Conservation (phyloP, 2,329 filamentous ascomycete species). For the Scleromitrula shiraiana region DNA sequence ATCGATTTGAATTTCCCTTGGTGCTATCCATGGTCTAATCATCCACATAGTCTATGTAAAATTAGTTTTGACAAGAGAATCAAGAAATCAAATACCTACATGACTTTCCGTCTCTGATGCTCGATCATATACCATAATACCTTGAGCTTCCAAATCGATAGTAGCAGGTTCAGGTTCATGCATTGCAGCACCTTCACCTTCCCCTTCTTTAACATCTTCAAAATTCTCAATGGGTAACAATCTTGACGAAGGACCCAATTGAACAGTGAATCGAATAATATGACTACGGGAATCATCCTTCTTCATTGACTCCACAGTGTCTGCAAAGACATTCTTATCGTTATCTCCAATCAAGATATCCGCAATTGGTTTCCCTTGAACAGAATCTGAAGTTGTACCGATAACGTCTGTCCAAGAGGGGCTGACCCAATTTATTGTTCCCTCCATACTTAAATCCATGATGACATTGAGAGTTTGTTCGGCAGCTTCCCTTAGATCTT, state of each 20-base stretch:
- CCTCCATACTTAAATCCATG: constrained; percentile 84
- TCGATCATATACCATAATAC: constrained; percentile 95
- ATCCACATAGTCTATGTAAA: constrained; percentile 90
- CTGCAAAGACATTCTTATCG: constrained; percentile 71
- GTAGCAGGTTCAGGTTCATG: constrained; percentile 37
- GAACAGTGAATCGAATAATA: constrained; percentile 73
- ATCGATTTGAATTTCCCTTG: constrained; percentile 92
- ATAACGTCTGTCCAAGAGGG: constrained; percentile 93
- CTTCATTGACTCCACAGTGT: constrained; percentile 81
- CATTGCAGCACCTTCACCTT: constrained; percentile 27
- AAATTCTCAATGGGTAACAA: constrained; percentile 39
- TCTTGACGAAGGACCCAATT: constrained; percentile 61
- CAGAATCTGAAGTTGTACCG: constrained; percentile 63
- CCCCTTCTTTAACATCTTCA: constrained; percentile 18
- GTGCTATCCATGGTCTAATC: constrained; percentile 82
- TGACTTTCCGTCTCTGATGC: constrained; percentile 81
- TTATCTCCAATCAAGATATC: constrained; percentile 66
- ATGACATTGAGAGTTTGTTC: constrained; percentile 97
- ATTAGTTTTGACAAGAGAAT: constrained; percentile 20
- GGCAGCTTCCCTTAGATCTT: constrained; percentile 89
- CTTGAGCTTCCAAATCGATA: constrained; percentile 86
- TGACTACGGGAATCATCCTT: constrained; percentile 90
- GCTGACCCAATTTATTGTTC: constrained; percentile 90
- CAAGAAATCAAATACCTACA: constrained; percentile 47
- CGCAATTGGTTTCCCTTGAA: constrained; percentile 70